phyloP scores from a whole-genome alignment of 1,139 yeast genomes.

The Yamadazyma epiphylla region DNA sequence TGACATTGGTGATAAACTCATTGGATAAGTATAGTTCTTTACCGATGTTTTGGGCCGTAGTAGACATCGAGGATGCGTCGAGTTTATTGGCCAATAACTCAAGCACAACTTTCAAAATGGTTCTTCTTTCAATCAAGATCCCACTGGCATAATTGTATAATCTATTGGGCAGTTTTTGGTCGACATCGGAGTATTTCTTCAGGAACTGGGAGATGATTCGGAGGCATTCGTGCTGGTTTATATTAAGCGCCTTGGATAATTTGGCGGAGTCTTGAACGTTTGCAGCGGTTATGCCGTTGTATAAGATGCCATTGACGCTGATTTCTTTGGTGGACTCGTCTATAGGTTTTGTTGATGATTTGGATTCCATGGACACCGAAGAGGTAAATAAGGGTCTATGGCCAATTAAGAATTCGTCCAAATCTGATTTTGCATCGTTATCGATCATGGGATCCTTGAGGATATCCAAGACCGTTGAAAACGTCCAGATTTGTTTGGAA shows the following conservation, averaged over 20 bases:
- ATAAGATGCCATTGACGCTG: slow-evolving; percentile 37
- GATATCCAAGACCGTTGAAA: slow-evolving; percentile 42
- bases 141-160: slow-evolving; percentile 27
- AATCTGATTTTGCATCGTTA: slow-evolving; percentile 24
- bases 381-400: too few species aligned
- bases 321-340: slow-evolving; percentile 26
- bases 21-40: slow-evolving; percentile 30
- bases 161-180: too few species aligned
- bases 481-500: slow-evolving; percentile 42
- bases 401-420: slow-evolving; percentile 38
- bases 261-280: slow-evolving; percentile 37
- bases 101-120: slow-evolving; percentile 35
- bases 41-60: slow-evolving; percentile 35
- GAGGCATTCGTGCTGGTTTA: slow-evolving; percentile 41
- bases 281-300: slow-evolving; percentile 27
- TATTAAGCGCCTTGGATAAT: slow-evolving; percentile 27
- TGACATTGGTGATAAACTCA: slow-evolving; percentile 20
- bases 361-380: slow-evolving; percentile 15
- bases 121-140: slow-evolving; percentile 45
- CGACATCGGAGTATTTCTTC: slow-evolving; percentile 30
- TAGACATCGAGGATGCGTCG: slow-evolving; percentile 22
- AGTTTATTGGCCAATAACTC: slow-evolving; percentile 36
- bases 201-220: slow-evolving; percentile 43
- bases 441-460: slow-evolving; percentile 36
- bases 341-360: slow-evolving; percentile 2